Base-by-base conservation (phyloP, 2,329 filamentous ascomycete species). In the Laburnicola sp. region DNA sequence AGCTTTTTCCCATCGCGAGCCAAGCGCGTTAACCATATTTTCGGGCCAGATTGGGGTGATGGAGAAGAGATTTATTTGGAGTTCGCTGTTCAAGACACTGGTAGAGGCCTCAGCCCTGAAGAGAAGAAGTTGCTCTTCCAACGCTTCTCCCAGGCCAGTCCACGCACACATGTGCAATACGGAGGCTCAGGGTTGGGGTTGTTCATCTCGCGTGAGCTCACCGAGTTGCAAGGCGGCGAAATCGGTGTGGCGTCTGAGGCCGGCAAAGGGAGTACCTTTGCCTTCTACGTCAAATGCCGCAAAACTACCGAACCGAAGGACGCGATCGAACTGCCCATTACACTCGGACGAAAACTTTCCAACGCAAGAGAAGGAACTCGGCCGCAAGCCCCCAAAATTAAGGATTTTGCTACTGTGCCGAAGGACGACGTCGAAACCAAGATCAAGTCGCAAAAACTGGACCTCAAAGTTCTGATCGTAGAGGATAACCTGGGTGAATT, bases 181-280 rank as follows among this genome's bases (percentile, higher is more conserved):
- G 89, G 89, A 22, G 89, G 89, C 0, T 89, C 86, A 0, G 89
- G 89, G 0, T 78, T 94, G 1, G 89, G 89, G 0, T 76, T 93
- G 0, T 93, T 91, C 69, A 92, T 93, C 57, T 89, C 86, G 32
- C 81, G 88, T 23, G 83, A 89, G 48, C 78, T 94, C n/a, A 89
- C 88, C 0, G 89, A 93, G 66, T 76, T 93, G 8, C 88, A 92
- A 67, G 88, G 88, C 21, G 89, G 89, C 3, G 85, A 89, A 53
- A 91, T 94, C 40, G 89, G 88, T 2, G 86, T 93, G 2, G 79
- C 81, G 1, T 89, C 86, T 0, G 76, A 82, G 54, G 80, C 84
- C 50, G 87, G 86, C 9, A 77, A 83, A 32, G 88, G 88, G 34
- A 89, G 86, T 69, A 89, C 83, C 0, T 91, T 91, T 69, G 86